Percentiles rank a stretch among this genome's conserved stretches.
Conservation (phyloP, 805 yeast genomes). For the Yarrowia bubula region DNA sequence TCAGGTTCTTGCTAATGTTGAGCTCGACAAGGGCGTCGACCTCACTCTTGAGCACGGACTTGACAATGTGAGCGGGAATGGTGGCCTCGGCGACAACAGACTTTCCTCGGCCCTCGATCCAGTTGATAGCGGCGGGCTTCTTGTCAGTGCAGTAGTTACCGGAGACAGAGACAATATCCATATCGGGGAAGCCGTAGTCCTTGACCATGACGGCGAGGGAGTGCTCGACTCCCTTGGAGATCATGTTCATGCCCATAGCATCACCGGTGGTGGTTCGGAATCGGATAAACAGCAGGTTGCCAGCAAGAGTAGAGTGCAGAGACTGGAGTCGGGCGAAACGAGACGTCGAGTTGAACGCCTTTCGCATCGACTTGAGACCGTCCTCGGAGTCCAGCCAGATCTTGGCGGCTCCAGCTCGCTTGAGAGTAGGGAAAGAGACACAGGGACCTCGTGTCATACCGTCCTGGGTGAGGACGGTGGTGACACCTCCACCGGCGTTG, state of each 20-base stretch:
- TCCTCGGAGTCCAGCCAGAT: slow-evolving; percentile 94
- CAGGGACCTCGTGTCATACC: slow-evolving; percentile 99
- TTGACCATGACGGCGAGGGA: slow-evolving; percentile 81
- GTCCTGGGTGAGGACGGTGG: slow-evolving; percentile 86
- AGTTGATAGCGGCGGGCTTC: slow-evolving; percentile 96
- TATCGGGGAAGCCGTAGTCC: slow-evolving; percentile 89
- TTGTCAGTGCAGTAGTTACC: slow-evolving; percentile 98
- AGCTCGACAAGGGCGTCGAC: slow-evolving; percentile 90
- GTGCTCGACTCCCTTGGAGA: slow-evolving; percentile 94
- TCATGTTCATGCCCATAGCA: slow-evolving; percentile 99
- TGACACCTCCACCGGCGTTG: slow-evolving; percentile 94
- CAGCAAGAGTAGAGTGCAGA: slow-evolving; percentile 91
- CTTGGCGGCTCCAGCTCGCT: slow-evolving; percentile 92
- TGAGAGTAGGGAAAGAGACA: slow-evolving; percentile 78
- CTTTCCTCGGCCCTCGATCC: slow-evolving; percentile 99
- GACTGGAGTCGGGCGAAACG: slow-evolving; percentile 94
- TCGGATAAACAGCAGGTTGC: slow-evolving; percentile 80
- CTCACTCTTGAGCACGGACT: slow-evolving; percentile 81
- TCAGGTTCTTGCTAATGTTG: slow-evolving; percentile 81
- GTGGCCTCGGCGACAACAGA: slow-evolving; percentile 95
- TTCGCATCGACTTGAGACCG: slow-evolving; percentile 77
- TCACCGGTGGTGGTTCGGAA: slow-evolving; percentile 99
- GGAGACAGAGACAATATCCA: slow-evolving; percentile 87
- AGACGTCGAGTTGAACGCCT: slow-evolving; percentile 93
- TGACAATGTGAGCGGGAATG: slow-evolving; percentile 77